phyloP scores from a whole-genome alignment of 2,329 filamentous ascomycete species.

The Pseudogymnoascus sp. region DNA sequence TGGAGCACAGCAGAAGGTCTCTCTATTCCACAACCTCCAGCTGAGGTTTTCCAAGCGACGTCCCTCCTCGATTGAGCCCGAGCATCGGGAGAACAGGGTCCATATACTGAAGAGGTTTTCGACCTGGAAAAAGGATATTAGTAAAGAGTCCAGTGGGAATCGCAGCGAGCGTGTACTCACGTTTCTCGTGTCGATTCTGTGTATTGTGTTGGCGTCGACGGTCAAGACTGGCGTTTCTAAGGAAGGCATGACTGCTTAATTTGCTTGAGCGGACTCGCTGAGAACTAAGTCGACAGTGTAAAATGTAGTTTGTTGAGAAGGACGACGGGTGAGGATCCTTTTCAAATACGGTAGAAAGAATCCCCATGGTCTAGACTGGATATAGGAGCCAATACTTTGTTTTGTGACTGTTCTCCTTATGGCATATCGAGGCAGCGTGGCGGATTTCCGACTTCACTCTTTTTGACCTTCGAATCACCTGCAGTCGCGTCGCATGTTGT shows the following conservation, averaged over 20 bases:
- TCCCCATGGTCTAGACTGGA: too few species aligned
- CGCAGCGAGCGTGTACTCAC: slow-evolving; percentile 23
- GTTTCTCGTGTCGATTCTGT: slow-evolving; percentile 89
- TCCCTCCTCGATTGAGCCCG: slow-evolving; percentile 87
- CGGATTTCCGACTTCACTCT: too few species aligned
- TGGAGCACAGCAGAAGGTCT: slow-evolving; percentile 79
- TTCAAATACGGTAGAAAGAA: too few species aligned
- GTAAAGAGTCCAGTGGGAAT: neutral
- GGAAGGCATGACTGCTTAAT: slow-evolving; percentile 60
- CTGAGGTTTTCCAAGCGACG: slow-evolving; percentile 88
- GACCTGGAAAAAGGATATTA: slow-evolving; percentile 26
- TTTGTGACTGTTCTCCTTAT: too few species aligned
- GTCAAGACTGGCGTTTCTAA: slow-evolving; percentile 81
- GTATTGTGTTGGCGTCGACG: slow-evolving; percentile 84
- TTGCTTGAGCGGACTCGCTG: slow-evolving; percentile 8
- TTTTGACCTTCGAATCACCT: too few species aligned
- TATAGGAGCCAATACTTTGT: too few species aligned
- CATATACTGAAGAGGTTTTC: slow-evolving; percentile 95
- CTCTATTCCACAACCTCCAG: slow-evolving; percentile 91
- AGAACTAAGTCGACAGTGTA: too few species aligned
- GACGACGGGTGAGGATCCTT: too few species aligned
- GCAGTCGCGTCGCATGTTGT: too few species aligned
- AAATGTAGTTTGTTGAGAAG: too few species aligned
- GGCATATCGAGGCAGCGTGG: too few species aligned
- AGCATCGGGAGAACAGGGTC: slow-evolving; percentile 93